Conservation (phyloP, 1,284 basidiomycete genomes). For the Cryptococcus sp. region DNA sequence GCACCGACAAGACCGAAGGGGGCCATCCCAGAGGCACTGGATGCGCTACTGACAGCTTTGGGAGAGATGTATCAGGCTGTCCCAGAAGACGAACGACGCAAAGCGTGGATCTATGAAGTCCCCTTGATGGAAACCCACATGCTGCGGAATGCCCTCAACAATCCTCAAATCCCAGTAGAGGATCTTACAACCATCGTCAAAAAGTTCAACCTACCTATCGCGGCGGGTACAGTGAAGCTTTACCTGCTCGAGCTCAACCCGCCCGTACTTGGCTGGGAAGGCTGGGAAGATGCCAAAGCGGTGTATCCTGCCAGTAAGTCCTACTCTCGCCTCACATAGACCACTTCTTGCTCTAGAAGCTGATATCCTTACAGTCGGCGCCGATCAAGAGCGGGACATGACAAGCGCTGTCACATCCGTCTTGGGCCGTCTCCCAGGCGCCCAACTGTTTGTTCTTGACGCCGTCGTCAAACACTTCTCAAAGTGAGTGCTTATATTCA, state of each 20-base stretch:
- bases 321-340: not conserved
- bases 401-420: conserved; percentile 66
- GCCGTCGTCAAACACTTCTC: conserved; percentile 75
- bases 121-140: conserved; percentile 78
- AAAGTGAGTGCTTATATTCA: conserved; percentile 57
- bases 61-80: conserved; percentile 66
- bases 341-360: conserved; percentile 10
- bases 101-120: conserved; percentile 87
- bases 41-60: conserved; percentile 67
- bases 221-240: conserved; percentile 76
- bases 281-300: conserved; percentile 84
- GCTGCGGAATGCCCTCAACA: conserved; percentile 78
- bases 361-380: conserved; percentile 57
- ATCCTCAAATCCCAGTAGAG: conserved; percentile 65
- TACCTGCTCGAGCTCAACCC: conserved; percentile 85
- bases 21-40: conserved; percentile 72
- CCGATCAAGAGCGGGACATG: conserved; percentile 64
- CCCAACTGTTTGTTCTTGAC: conserved; percentile 82
- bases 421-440: conserved; percentile 71
- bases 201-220: conserved; percentile 79
- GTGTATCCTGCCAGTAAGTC: conserved; percentile 68
- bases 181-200: conserved; percentile 66
- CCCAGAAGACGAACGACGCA: conserved; percentile 77
- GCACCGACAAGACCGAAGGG: conserved; percentile 58
- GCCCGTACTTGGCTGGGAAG: conserved; percentile 72